Evolutionary conservation across 495 filamentous ascomycete species (phyloP), one percentile per base, ranked within the genome.

Genomic region (Penicillium nucicola): DNA sequence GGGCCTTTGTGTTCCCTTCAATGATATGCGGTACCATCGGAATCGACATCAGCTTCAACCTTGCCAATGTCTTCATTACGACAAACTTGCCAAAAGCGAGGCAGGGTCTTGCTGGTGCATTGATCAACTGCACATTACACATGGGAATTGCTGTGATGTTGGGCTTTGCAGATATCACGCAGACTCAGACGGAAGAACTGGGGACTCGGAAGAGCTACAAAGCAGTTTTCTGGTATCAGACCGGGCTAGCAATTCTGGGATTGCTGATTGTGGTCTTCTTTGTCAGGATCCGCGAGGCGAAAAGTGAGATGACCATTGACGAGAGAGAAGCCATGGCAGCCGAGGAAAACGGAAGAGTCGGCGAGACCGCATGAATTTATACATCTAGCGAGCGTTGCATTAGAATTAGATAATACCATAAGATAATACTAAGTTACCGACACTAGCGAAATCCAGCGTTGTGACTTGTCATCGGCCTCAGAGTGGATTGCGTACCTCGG

Each of bases 91-190:
- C 89, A 0, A 76, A 78, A 33, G 72, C 77, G 8, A 77, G 81
- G 34, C 90, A 95, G 63, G 89, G 88, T 1, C 74, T 91, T 0
- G 89, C 89, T 0, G 90, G 90, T 0, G 89, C 84, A 0, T 63
- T 86, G 41, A 81, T 84, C 56, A 84, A 86, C 54, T 77, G 72
- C 42, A 72, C 81, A 3, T 66, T 92, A 25, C 86, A 89, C 52
- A 71, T 95, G n/a, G 89, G 87, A n/a, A 90, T 93, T 51, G 86
- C 88, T 1, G 82, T 93, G 45, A 85, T 85, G 67, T 75, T 95
- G 4, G 87, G 84, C 0, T 78, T 95, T 38, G 87, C 84, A 0
- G 89, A 95, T 60, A 74, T 89, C 32, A 76, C 87, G 14, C 77
- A 80, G 22, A 77, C 78, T 0, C 71, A 83, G 33, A 79, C 81